These are phyloP conservation scores for Neurospora sp. DNA, from an alignment of 2,329 filamentous ascomycete species.

Conservation along the genomic window DNA sequence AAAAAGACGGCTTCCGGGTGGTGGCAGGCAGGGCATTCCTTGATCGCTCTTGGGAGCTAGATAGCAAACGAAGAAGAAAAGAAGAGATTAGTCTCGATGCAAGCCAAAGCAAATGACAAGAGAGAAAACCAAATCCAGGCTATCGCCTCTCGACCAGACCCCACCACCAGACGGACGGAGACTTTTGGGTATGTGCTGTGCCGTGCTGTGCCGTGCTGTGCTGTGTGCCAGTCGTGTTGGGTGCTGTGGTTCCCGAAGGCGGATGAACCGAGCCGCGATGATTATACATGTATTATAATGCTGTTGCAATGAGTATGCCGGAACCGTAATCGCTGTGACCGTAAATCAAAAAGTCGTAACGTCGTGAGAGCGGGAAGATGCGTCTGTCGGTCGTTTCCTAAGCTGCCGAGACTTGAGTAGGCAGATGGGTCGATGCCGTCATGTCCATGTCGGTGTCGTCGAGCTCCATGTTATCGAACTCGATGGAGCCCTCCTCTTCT, in stretches of 20 bases:
- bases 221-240: not conserved
- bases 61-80: slow-evolving; percentile 25
- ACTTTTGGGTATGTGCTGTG: not conserved
- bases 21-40: slow-evolving; percentile 73
- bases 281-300: not conserved
- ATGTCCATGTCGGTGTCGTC: slow-evolving; percentile 1
- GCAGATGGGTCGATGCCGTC: not conserved
- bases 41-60: slow-evolving; percentile 85
- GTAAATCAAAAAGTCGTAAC: not conserved
- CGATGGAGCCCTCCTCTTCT: slow-evolving; percentile 5
- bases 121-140: slow-evolving; percentile 1
- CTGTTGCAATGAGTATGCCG: not conserved
- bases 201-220: not conserved
- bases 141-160: not conserved
- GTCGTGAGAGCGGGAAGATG: not conserved
- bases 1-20: slow-evolving; percentile 95
- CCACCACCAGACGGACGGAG: not conserved
- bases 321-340: not conserved
- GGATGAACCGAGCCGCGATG: not conserved
- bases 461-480: slow-evolving; percentile 10
- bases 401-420: not conserved
- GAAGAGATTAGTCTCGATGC: slow-evolving; percentile 30
- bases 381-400: not conserved
- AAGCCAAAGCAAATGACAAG: slow-evolving; percentile 1
- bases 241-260: not conserved